phyloP scores from a whole-genome alignment of 2,329 filamentous ascomycete species.

The Polytolypa hystricis region DNA sequence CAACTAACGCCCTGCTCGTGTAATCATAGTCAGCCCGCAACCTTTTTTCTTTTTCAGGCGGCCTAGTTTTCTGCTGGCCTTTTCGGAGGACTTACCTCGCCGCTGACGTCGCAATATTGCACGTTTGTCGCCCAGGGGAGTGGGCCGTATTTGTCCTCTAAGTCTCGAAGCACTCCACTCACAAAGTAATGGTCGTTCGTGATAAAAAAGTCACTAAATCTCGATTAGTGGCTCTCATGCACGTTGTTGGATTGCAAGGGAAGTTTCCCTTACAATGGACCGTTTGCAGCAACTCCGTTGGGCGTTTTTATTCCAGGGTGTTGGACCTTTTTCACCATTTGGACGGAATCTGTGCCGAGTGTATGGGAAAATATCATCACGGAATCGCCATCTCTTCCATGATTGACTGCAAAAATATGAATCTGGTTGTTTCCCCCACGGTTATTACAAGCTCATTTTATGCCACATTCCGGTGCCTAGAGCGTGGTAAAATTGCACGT shows the following conservation, averaged over 20 bases:
- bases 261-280: neutral
- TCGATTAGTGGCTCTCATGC: neutral
- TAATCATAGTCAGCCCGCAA: too few species aligned
- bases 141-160: neutral
- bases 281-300: slow-evolving; percentile 1
- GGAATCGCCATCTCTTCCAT: neutral
- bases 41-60: too few species aligned
- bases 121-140: neutral
- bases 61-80: too few species aligned
- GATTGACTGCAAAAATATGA: neutral
- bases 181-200: neutral
- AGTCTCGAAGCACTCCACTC: neutral
- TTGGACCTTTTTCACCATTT: neutral
- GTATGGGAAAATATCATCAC: neutral
- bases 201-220: neutral
- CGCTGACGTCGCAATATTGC: neutral
- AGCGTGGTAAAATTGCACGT: too few species aligned
- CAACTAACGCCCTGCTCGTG: neutral
- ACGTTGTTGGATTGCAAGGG: neutral
- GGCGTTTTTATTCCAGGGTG: neutral
- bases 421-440: too few species aligned
- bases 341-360: neutral
- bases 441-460: too few species aligned
- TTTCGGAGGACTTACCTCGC: neutral
- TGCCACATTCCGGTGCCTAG: too few species aligned